Evolutionary conservation across 768 basidiomycete species (phyloP).

Genomic region (Boletus patriciae): DNA sequence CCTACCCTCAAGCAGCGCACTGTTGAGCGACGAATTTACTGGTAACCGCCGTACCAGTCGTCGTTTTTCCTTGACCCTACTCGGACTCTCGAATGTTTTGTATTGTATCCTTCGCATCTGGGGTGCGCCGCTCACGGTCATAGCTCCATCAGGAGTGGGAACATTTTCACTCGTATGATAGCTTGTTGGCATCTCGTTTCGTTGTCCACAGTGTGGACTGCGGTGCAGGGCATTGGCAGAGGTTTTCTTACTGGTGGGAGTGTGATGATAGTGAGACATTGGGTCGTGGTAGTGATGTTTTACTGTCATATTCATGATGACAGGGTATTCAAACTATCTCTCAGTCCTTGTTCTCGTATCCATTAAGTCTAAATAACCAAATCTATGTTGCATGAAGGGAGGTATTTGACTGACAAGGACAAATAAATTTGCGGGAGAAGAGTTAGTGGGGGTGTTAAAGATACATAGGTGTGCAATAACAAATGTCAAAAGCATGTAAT

Average conservation of each 20-base stretch:
- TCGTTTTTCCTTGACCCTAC: neutral
- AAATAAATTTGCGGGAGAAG: conserved; percentile 4
- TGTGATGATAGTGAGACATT: conserved; percentile 21
- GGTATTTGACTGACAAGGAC: neutral
- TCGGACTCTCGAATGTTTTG: conserved; percentile 30
- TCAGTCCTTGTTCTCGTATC: neutral
- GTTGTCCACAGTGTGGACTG: conserved; percentile 16
- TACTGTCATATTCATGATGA: conserved; percentile 6
- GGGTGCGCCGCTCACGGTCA: conserved; percentile 32
- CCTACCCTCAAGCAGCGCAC: conserved; percentile 50
- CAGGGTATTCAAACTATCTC: conserved; percentile 8
- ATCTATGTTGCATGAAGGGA: neutral
- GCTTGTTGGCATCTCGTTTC: conserved; percentile 12
- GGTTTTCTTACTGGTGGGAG: conserved; percentile 8
- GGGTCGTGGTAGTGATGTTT: conserved; percentile 8
- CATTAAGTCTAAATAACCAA: neutral
- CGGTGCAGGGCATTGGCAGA: conserved; percentile 19
- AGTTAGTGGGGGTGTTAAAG: conserved; percentile 11
- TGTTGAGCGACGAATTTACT: conserved; percentile 74
- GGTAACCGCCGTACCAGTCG: conserved; percentile 42
- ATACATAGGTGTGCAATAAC: conserved; percentile 28
- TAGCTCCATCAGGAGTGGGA: conserved; percentile 50
- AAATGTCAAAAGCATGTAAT: conserved; percentile 23
- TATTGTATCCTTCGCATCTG: conserved; percentile 30
- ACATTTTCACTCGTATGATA: conserved; percentile 19